phyloP scores from a whole-genome alignment of 148 eudicot genomes.

The Gaultheria prostrata region DNA sequence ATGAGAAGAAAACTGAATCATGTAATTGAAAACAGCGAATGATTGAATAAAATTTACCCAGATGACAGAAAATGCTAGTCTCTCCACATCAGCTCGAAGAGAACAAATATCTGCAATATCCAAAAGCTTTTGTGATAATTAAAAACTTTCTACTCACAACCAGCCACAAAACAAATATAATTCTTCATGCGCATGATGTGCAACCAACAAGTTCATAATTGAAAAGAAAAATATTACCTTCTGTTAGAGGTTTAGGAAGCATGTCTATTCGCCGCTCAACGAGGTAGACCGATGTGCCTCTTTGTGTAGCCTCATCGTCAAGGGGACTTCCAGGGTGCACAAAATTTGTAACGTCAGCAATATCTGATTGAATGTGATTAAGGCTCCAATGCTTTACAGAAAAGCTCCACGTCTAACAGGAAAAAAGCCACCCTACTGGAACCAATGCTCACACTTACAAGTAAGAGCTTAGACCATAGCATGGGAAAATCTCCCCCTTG shows the following conservation, averaged over 20 bases:
- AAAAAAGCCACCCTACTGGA: conserved; percentile 3
- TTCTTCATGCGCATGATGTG: neutral
- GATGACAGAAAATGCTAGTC: conserved; percentile 90
- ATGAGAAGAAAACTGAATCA: neutral
- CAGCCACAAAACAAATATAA: neutral
- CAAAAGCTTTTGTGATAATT: neutral
- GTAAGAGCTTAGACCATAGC: neutral
- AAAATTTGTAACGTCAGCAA: conserved; percentile 98
- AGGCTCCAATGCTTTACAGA: conserved; percentile 27
- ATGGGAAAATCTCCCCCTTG: neutral
- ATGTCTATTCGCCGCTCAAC: conserved; percentile 97
- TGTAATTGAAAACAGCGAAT: neutral
- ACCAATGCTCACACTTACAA: neutral
- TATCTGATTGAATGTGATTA: conserved; percentile 59
- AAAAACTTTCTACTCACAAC: neutral
- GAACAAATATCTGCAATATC: conserved; percentile 83
- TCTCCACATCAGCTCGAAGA: conserved; percentile 89
- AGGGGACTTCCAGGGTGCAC: conserved; percentile 94
- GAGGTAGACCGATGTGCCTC: conserved; percentile 97
- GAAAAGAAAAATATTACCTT: conserved; percentile 45
- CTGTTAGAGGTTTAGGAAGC: conserved; percentile 99
- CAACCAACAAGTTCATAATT: conserved; percentile 3
- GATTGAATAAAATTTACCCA: conserved; percentile 49
- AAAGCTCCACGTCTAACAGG: conserved; percentile 4
- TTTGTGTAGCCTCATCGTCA: conserved; percentile 90